These are phyloP conservation scores for Halteria grandinella DNA, from an alignment of 73 alveolate genomes.

Conservation along the genomic window DNA sequence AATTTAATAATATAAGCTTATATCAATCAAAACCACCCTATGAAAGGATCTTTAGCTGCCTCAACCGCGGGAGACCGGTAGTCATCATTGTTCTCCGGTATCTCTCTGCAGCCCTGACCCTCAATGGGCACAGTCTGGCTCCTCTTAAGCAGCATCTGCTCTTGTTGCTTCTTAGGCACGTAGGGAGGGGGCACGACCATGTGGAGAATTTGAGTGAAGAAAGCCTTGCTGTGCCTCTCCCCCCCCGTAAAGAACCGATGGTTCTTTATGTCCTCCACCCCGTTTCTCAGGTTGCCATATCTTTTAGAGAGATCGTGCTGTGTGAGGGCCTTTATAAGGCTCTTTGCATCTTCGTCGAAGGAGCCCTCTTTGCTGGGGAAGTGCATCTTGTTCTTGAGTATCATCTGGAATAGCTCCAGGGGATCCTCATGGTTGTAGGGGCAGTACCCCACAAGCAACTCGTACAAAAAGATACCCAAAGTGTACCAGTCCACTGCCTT, in stretches of 20 bases:
- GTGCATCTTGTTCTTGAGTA: background rate
- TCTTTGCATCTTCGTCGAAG: slow-evolving; percentile 33
- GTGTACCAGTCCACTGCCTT: slow-evolving; percentile 80
- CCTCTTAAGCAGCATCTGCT: too few species aligned
- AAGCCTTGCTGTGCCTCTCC: too few species aligned
- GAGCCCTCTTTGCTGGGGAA: too few species aligned
- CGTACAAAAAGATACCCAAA: slow-evolving; percentile 71
- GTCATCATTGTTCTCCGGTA: slow-evolving; percentile 25
- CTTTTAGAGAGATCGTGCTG: slow-evolving; percentile 60
- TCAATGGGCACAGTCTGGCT: slow-evolving; percentile 7
- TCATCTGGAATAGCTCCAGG: slow-evolving; percentile 38
- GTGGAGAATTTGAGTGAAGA: slow-evolving; percentile 12
- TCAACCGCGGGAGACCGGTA: slow-evolving; percentile 69
- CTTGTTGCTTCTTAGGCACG: slow-evolving; percentile 35
- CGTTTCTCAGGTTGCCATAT: slow-evolving; percentile 63
- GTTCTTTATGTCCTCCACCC: slow-evolving; percentile 64
- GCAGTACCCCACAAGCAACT: slow-evolving; percentile 60
- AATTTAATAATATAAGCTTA: background rate
- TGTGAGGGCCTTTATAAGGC: slow-evolving; percentile 47
- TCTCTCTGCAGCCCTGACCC: slow-evolving; percentile 19
- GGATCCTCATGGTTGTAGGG: slow-evolving; percentile 69
- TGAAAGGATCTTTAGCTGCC: slow-evolving; percentile 88
- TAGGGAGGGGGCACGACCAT: slow-evolving; percentile 42
- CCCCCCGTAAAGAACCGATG: slow-evolving; percentile 68
- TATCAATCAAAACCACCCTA: slow-evolving; percentile 73